Conservation (phyloP, 1,139 yeast species). For the Pichia inconspicua region DNA sequence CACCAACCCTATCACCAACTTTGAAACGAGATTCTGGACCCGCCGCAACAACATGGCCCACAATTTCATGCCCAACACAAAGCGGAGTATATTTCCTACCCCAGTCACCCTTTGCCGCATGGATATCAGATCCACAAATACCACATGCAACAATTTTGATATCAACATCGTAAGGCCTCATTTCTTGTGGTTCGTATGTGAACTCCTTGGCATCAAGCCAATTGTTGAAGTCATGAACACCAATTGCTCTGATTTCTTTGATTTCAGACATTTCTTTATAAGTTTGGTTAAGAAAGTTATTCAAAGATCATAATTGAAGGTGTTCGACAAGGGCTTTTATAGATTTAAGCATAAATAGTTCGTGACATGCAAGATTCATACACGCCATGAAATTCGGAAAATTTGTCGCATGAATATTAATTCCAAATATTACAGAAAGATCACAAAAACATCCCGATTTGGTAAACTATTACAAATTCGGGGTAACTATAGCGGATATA, state of each 20-base stretch:
- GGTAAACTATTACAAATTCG: no score
- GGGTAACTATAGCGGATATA: no score
- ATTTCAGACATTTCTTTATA: background rate
- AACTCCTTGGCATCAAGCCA: conserved; percentile 39
- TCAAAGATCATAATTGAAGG: no score
- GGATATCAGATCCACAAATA: conserved; percentile 51
- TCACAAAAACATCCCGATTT: no score
- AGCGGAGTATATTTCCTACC: conserved; percentile 17
- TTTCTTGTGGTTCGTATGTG: conserved; percentile 32
- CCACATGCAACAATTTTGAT: conserved; percentile 45
- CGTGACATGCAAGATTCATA: no score
- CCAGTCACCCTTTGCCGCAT: conserved; percentile 37
- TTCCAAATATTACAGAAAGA: no score
- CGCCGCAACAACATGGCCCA: conserved; percentile 34
- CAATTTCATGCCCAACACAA: conserved; percentile 41
- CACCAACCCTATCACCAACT: conserved; percentile 55
- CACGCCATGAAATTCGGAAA: no score
- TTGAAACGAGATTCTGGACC: conserved; percentile 36
- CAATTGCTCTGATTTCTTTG: conserved; percentile 33
- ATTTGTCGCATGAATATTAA: no score
- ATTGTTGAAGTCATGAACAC: conserved; percentile 32
- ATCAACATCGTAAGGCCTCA: conserved; percentile 49
- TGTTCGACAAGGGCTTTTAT: no score
- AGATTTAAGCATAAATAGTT: no score
- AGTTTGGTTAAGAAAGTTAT: no score